phyloP scores from a whole-genome alignment of 306 rosid species.

The Prunus mume region DNA sequence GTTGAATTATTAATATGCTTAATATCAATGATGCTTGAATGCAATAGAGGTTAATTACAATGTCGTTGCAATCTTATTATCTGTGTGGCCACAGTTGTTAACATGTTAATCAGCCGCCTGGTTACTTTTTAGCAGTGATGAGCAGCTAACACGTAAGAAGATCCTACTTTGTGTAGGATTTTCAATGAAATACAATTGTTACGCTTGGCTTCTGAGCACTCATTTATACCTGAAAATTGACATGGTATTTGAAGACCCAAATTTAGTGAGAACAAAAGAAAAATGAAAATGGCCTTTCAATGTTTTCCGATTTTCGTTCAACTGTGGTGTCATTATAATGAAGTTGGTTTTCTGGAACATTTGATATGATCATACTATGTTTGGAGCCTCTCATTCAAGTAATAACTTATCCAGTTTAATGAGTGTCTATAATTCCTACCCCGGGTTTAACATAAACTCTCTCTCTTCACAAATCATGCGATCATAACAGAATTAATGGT shows the following conservation, averaged over 20 bases:
- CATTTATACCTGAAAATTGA: not conserved
- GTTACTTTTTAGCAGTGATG: constrained; percentile 16
- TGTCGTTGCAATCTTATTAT: not conserved
- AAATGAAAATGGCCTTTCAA: not conserved
- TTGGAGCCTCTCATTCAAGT: not conserved
- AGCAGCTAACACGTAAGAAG: constrained; percentile 20
- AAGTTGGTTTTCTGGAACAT: not conserved
- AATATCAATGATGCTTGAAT: not conserved
- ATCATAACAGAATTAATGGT: no score
- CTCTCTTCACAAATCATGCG: no score
- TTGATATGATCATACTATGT: not conserved
- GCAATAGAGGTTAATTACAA: not conserved
- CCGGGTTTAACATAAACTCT: no score
- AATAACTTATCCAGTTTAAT: not conserved
- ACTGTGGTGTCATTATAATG: not conserved
- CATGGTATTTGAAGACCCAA: not conserved
- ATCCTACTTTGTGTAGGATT: constrained; percentile 27
- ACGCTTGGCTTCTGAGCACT: constrained; percentile 90
- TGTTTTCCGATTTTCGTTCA: not conserved
- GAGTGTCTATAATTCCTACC: no score
- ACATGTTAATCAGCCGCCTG: not conserved
- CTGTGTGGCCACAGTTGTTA: not conserved
- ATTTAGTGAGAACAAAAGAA: not conserved
- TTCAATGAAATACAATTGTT: constrained; percentile 62
- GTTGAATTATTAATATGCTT: not conserved